A percentile compares a stretch with the other conserved stretches of the same genome.
Conservation (phyloP, 148 eudicot species). For the Oxyria digyna region DNA sequence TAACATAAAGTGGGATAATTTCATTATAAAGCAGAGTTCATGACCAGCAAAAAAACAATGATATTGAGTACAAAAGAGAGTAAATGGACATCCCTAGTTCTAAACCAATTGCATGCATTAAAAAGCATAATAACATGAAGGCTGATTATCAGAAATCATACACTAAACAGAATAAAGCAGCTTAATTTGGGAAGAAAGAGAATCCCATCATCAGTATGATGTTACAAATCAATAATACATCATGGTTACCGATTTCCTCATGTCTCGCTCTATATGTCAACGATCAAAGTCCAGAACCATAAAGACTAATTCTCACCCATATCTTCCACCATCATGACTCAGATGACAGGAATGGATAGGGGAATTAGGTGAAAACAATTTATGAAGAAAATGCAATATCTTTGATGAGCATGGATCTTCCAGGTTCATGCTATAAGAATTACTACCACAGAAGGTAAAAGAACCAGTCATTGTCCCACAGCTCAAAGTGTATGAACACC, state of each 20-base stretch:
- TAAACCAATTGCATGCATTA: neutral
- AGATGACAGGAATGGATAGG: neutral
- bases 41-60: neutral
- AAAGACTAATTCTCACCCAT: neutral
- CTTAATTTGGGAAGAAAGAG: neutral
- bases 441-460: neutral
- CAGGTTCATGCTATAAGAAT: slow-evolving; percentile 2
- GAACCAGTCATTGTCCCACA: neutral
- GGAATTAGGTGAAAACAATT: neutral
- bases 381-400: neutral
- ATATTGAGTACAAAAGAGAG: neutral
- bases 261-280: neutral
- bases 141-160: neutral
- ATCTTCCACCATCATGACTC: neutral
- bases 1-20: neutral
- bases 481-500: neutral
- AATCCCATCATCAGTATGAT: neutral
- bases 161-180: neutral
- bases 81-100: too few relatives aligned
- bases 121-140: neutral
- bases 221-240: neutral
- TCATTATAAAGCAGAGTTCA: neutral
- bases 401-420: neutral
- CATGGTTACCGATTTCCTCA: neutral
- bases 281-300: neutral